Percentiles rank a stretch among this genome's conserved stretches.
These are phyloP conservation scores for Botrytis paeoniae DNA, from an alignment of 2,329 filamentous ascomycete genomes.

Conservation along the genomic window DNA sequence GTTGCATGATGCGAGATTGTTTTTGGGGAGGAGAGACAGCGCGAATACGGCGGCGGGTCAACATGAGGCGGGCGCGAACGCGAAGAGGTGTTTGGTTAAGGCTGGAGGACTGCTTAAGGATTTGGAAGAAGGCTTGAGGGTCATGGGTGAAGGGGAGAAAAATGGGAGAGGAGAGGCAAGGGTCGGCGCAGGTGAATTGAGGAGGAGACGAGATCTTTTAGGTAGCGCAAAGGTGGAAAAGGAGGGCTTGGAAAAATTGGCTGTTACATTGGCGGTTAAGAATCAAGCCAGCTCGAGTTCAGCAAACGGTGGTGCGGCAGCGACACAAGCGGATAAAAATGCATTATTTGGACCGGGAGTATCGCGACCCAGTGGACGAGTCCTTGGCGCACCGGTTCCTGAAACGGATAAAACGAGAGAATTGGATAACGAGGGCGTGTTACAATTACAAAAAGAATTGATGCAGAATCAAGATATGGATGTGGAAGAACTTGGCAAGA, in stretches of 20 bases:
- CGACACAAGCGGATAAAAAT: conserved; percentile 43
- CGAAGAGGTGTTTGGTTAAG: conserved; percentile 69
- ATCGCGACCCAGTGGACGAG: conserved; percentile 52
- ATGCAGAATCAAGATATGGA: conserved; percentile 74
- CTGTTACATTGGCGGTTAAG: conserved; percentile 56
- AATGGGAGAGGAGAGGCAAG: conserved; percentile 31
- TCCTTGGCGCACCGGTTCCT: conserved; percentile 67
- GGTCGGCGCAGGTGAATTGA: conserved; percentile 72
- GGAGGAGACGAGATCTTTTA: conserved; percentile 68
- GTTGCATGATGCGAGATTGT: conserved; percentile 64
- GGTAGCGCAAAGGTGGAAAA: conserved; percentile 68
- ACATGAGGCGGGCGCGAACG: conserved; percentile 67
- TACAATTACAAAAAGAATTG: conserved; percentile 70
- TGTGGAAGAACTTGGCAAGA: conserved; percentile 63
- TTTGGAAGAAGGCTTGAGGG: conserved; percentile 62
- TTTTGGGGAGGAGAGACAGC: conserved; percentile 65
- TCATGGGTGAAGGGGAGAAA: conserved; percentile 50
- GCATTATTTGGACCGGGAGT: conserved; percentile 46
- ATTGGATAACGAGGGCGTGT: conserved; percentile 69
- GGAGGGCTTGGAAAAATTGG: conserved; percentile 71
- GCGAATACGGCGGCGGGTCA: conserved; percentile 51
- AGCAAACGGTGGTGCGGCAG: conserved; percentile 23
- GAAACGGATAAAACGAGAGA: conserved; percentile 77
- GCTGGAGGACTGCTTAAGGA: conserved; percentile 61
- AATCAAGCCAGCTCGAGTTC: conserved; percentile 32